Evolutionary conservation across 768 basidiomycete species (phyloP), one percentile per base, ranked within the genome.

Genomic region (Daedaleopsis nitida): DNA sequence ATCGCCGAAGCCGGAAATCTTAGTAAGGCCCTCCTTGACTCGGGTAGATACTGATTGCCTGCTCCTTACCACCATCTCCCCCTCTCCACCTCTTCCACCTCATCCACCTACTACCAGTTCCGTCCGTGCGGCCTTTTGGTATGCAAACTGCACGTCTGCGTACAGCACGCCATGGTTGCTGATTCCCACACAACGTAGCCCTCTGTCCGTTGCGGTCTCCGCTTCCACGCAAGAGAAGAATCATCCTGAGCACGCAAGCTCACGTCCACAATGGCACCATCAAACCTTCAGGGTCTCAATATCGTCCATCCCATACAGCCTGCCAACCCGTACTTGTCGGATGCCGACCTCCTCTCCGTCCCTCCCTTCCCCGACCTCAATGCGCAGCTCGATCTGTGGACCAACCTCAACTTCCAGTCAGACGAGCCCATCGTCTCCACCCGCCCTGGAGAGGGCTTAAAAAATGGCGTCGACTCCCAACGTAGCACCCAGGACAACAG

Each of bases 361-460:
- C 83, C 84, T 24, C 77, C 86, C 0, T 90, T 85, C 70, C 87
- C 88, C 12, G 92, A 94, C 75, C 80, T 93, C 57, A 80, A 81
- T 19, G 86, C 90, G 0, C 90, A 91, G 71, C 86, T 92, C 55
- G 87, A 89, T 72, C 78, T 94, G 56, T 94, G 93, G 93, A 89
- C 90, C 14, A 87, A 91, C 73, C 80, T 94, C 58, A 75, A 86
- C 9, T 94, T 94, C 70, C 86, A 92, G 60, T 85, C 84, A 0
- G 90, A 92, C 68, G 92, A 92, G 49, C 79, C 81, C 19, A 75
- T 85, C n/a, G 53, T 65, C 35, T 51, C 60, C 19, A 51, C 53
- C 38, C 57, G 52, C 12, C 68, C 73, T 24, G 72, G 69, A 19
- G 73, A 78, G 3, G 81, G 82, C n/a, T 79, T 54, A 19, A 66